phyloP scores from a whole-genome alignment of 2,329 filamentous ascomycete genomes.

The Colletotrichum caudatum region DNA sequence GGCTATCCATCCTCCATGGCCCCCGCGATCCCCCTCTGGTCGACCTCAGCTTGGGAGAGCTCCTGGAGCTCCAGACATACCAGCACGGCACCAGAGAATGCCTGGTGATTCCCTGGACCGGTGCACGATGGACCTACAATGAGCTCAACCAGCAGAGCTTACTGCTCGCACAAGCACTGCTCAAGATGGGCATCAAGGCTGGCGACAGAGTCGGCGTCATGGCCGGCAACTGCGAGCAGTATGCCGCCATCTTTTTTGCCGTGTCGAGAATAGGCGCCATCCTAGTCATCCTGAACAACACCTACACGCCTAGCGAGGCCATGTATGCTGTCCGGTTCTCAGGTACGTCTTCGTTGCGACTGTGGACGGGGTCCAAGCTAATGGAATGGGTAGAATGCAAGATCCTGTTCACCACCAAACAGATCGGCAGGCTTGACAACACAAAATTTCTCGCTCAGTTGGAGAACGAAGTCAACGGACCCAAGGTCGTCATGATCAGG shows the following conservation, averaged over 20 bases:
- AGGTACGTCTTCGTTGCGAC: constrained; percentile 55
- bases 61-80: constrained; percentile 77
- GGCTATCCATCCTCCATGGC: constrained; percentile 73
- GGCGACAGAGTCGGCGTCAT: constrained; percentile 81
- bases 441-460: constrained; percentile 67
- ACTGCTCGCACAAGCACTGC: constrained; percentile 72
- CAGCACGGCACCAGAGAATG: constrained; percentile 75
- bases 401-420: constrained; percentile 78
- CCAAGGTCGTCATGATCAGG: constrained; percentile 71
- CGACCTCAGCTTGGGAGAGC: constrained; percentile 77
- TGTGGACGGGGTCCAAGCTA: not conserved
- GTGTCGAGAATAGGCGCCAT: constrained; percentile 75
- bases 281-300: constrained; percentile 85
- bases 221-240: constrained; percentile 85
- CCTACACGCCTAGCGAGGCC: constrained; percentile 80
- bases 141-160: constrained; percentile 73
- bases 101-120: constrained; percentile 81
- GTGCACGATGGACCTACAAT: constrained; percentile 78
- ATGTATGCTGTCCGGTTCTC: constrained; percentile 78
- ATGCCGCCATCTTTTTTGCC: constrained; percentile 81
- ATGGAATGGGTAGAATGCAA: constrained; percentile 69
- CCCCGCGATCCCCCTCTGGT: constrained; percentile 76
- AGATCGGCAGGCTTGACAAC: constrained; percentile 76
- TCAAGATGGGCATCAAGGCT: constrained; percentile 74
- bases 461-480: constrained; percentile 57